phyloP scores from a whole-genome alignment of 176 grass and related monocot species.

The Zizania latifolia region DNA sequence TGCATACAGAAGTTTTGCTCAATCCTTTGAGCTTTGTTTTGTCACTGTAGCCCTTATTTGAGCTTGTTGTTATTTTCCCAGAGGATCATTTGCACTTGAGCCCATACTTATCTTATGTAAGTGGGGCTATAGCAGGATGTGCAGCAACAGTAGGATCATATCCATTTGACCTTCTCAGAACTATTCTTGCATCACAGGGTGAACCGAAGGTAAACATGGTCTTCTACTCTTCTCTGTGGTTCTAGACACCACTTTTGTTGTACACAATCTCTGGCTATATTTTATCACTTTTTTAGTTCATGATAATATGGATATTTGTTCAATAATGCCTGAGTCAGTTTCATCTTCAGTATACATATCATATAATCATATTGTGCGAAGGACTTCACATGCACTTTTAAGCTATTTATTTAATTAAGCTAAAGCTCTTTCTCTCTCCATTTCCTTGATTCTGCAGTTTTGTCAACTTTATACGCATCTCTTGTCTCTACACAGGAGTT shows the following conservation, averaged over 20 bases:
- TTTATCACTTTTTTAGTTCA: neutral
- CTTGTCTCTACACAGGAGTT: neutral
- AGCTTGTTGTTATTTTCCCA: slow-evolving; percentile 30
- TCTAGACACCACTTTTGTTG: neutral
- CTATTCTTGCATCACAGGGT: slow-evolving; percentile 98
- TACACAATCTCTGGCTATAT: neutral
- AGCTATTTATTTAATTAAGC: neutral
- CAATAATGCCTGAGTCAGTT: neutral
- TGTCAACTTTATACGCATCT: neutral
- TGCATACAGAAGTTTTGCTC: neutral
- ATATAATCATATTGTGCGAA: no score
- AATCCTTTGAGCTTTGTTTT: neutral
- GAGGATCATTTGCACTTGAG: slow-evolving; percentile 92
- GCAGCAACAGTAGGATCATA: slow-evolving; percentile 88
- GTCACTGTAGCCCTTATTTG: slow-evolving; percentile 12
- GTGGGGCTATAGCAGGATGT: slow-evolving; percentile 90
- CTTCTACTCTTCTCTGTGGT: neutral
- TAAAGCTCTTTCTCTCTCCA: neutral
- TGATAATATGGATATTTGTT: neutral
- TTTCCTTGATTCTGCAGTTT: neutral
- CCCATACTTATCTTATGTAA: slow-evolving; percentile 89
- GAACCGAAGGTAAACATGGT: slow-evolving; percentile 83
- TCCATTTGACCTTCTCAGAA: slow-evolving; percentile 95
- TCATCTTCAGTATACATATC: neutral
- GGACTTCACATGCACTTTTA: no score